Evolutionary conservation across 495 filamentous ascomycete species (phyloP), one percentile per base, ranked within the genome.

Genomic region (Haplographium delicatum): DNA sequence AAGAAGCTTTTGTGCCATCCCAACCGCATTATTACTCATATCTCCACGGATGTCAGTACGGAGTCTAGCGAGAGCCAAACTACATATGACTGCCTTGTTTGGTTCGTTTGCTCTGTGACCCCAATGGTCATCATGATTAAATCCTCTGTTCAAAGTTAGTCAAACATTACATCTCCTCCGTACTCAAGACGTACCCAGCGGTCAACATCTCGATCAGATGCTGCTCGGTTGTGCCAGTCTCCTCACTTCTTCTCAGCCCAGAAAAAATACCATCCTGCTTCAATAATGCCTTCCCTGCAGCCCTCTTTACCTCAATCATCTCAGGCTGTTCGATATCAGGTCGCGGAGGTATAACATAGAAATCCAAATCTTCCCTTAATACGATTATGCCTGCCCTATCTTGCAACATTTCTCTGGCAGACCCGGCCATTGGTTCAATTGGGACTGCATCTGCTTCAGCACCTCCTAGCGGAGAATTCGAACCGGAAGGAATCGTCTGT

Each of bases 181-280:
- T 54, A 25, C 38, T n/a, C n/a, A n/a, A 26, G 49, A 69, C 81
- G 68, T 72, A 97, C 91, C 91, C 93, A 60, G 93, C 93, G 19
- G 93, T 99, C 72, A 99, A 68, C 93, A 99, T 99, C 72, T 99
- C 93, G 62, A 99, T 97, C 40, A 99, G 72, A 72, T 99, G 93
- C 65, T 96, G 94, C 66, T 99, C 93, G 0, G 93, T 99, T 20
- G 93, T 96, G 6, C 93, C 93, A 13, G 85, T 78, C 68, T 97
- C 93, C 55, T 97, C 93, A 61, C 94, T 96, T 66, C 89, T 88
- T 64, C 89, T 84, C 39, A 99, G 66, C 0, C 93, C 93, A 7
- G 88, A 94, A 64, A 99, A 99, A 56, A 99, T 99, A 7, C 93
- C 94, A 59, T 95, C 83, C 64, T 99, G 93, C 64, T 80, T 80